A percentile compares a stretch with the other conserved stretches of the same genome.
These are phyloP conservation scores for Leccinum subrobustum DNA, from an alignment of 1,284 basidiomycete species.

Conservation along the genomic window DNA sequence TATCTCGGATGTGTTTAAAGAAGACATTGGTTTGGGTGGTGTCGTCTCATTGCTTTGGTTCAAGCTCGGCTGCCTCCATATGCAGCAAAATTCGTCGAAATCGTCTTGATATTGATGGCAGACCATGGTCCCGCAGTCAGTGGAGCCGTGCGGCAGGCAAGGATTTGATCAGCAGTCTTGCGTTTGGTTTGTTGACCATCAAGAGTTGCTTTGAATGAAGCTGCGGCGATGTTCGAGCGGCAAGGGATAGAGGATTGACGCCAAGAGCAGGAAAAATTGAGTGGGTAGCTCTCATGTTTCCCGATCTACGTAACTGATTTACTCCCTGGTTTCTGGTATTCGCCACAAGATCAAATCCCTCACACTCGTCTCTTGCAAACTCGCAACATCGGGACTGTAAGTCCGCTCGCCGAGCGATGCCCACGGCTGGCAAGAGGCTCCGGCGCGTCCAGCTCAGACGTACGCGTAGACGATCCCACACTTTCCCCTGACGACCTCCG, in stretches of 20 bases:
- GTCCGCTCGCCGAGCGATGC: constrained; percentile 18
- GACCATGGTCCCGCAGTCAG: constrained; percentile 97
- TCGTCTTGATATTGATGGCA: constrained; percentile 98
- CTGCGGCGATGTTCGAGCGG: constrained; percentile 88
- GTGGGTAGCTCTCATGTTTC: constrained; percentile 40
- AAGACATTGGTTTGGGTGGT: constrained; percentile 96
- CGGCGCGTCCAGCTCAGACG: constrained; percentile 35
- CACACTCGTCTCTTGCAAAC: constrained; percentile 38
- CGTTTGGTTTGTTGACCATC: constrained; percentile 27
- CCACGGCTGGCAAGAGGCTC: constrained; percentile 22
- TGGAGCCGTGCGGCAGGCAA: constrained; percentile 95
- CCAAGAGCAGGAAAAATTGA: constrained; percentile 97
- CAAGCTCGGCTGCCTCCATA: constrained; percentile 85
- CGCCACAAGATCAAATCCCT: constrained; percentile 99
- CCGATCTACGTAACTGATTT: not conserved
- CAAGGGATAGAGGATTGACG: constrained; percentile 87
- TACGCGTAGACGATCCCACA: constrained; percentile 32
- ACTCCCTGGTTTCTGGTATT: constrained; percentile 84
- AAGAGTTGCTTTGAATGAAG: too few relatives aligned
- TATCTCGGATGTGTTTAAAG: constrained; percentile 98
- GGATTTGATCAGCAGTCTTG: constrained; percentile 95
- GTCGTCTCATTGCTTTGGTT: constrained; percentile 97
- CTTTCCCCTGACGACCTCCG: constrained; percentile 32
- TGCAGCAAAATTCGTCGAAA: constrained; percentile 97
- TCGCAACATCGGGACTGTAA: constrained; percentile 33